Percentiles rank a stretch among this genome's conserved stretches.
These are phyloP conservation scores for Rhizopus delemar DNA, from an alignment of 371 early-diverging fungal genomes.

Conservation along the genomic window DNA sequence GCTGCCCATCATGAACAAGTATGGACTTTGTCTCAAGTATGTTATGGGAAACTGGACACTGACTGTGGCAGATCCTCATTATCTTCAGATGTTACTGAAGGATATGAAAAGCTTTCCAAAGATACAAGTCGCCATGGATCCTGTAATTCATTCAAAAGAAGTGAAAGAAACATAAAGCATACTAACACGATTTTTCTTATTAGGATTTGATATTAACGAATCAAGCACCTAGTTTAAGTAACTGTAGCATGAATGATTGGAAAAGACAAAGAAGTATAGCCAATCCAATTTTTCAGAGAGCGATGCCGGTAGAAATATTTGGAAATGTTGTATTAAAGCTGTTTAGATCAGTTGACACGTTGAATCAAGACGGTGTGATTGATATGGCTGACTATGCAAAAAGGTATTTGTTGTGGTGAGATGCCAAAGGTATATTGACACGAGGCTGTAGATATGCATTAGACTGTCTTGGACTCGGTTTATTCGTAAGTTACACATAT, in stretches of 20 bases:
- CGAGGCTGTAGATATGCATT: constrained; percentile 20
- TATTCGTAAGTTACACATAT: constrained; percentile 7
- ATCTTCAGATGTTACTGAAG: constrained; percentile 26
- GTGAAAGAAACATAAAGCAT: neutral
- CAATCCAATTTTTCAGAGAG: constrained; percentile 40
- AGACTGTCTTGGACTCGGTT: constrained; percentile 18
- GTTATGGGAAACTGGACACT: constrained; percentile 27
- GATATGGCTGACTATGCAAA: constrained; percentile 17
- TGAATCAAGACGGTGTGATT: constrained; percentile 2
- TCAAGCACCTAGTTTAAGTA: constrained; percentile 17
- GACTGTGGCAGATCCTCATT: constrained; percentile 28
- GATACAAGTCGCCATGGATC: constrained; percentile 17
- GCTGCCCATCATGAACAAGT: constrained; percentile 25
- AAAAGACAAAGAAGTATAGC: constrained; percentile 22
- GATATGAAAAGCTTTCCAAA: constrained; percentile 29
- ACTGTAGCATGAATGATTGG: constrained; percentile 14
- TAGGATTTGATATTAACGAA: constrained; percentile 21
- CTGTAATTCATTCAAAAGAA: constrained; percentile 12
- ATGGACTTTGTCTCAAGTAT: constrained; percentile 36
- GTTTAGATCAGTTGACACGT: constrained; percentile 21
- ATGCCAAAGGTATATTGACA: neutral
- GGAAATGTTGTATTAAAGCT: constrained; percentile 21
- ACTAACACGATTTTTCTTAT: neutral
- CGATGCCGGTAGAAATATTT: constrained; percentile 33
- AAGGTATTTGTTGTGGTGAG: constrained; percentile 5